phyloP scores from a whole-genome alignment of 2,329 filamentous ascomycete species.

The Neoscytalidium dimidiatum region DNA sequence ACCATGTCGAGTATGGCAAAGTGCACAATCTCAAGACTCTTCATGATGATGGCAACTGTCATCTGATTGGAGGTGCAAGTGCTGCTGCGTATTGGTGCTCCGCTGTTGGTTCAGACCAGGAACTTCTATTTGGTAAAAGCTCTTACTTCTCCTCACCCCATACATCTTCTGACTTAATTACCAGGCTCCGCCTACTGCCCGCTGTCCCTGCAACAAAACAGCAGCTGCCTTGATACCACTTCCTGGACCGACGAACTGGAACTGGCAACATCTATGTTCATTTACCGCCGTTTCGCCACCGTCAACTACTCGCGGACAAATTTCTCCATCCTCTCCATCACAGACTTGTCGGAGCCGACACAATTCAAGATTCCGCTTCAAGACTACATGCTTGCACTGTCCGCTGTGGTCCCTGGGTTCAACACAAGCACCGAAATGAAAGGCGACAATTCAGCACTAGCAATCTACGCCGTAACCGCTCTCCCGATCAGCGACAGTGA shows the following conservation, averaged over 20 bases:
- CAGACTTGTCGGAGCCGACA: neutral
- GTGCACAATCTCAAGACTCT: neutral
- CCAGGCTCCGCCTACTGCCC: conserved; percentile 5
- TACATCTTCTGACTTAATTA: neutral
- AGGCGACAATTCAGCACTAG: conserved; percentile 2
- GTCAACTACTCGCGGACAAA: conserved; percentile 4
- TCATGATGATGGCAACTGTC: neutral
- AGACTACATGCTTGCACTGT: conserved; percentile 8
- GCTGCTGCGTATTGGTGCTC: conserved; percentile 12
- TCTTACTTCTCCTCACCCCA: neutral
- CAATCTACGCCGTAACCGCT: conserved; percentile 11
- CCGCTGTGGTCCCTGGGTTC: conserved; percentile 3
- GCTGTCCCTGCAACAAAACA: neutral
- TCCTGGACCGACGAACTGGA: neutral
- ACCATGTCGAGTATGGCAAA: conserved; percentile 6
- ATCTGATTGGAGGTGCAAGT: neutral
- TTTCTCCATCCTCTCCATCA: conserved; percentile 13
- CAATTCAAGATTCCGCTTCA: neutral
- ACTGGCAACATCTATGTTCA: neutral
- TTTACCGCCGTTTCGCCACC: conserved; percentile 13
- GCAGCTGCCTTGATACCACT: neutral
- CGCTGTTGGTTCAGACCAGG: neutral
- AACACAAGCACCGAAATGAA: neutral
- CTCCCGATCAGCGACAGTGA: conserved; percentile 15
- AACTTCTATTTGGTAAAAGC: conserved; percentile 9